A percentile compares a stretch with the other conserved stretches of the same genome.
These are phyloP conservation scores for Gossypium herbaceum DNA, from an alignment of 345 rosid genomes.

Conservation along the genomic window DNA sequence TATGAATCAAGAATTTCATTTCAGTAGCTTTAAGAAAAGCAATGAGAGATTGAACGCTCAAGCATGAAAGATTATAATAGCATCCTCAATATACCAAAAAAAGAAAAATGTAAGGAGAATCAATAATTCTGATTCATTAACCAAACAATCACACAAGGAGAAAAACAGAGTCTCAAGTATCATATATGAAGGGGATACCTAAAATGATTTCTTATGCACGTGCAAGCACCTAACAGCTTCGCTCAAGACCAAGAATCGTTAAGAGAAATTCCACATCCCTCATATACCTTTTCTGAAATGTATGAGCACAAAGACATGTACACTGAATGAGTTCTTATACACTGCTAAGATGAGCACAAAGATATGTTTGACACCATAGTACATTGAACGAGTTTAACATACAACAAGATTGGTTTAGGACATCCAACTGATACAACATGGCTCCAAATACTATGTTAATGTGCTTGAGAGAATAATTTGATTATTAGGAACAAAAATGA, in stretches of 20 bases:
- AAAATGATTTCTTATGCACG: not conserved
- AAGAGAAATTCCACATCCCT: too few relatives aligned
- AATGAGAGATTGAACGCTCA: not conserved
- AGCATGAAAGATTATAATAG: not conserved
- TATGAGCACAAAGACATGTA: too few relatives aligned
- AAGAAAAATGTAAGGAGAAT: not conserved
- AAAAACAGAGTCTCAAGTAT: not conserved
- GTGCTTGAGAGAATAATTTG: not conserved
- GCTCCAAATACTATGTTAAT: not conserved
- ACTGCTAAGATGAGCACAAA: not conserved
- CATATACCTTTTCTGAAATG: too few relatives aligned
- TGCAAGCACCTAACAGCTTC: not conserved
- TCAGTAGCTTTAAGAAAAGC: not conserved
- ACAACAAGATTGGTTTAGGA: not conserved
- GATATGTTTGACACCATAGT: not conserved
- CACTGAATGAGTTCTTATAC: too few relatives aligned
- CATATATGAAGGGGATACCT: not conserved
- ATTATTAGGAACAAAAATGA: not conserved
- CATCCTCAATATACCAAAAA: not conserved
- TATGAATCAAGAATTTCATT: conserved; percentile 14
- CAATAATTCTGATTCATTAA: not conserved
- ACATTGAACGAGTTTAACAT: not conserved
- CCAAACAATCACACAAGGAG: not conserved
- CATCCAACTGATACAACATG: not conserved
- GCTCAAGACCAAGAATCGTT: not conserved